These are phyloP conservation scores for Teratosphaeria nubilosa DNA, from an alignment of 2,329 filamentous ascomycete genomes.

Conservation along the genomic window DNA sequence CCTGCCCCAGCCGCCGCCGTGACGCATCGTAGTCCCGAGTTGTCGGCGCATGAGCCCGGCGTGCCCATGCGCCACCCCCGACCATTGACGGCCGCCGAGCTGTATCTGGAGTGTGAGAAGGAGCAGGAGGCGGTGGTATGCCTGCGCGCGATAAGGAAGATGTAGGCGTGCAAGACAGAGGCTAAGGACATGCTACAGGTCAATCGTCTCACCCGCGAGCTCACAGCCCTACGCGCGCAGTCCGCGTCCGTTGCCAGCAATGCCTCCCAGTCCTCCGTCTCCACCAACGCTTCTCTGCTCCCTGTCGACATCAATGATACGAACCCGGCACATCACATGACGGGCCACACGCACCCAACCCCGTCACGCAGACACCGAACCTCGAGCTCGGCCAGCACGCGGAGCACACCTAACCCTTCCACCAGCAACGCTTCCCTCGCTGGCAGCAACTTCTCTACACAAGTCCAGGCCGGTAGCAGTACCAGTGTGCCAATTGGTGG, in stretches of 20 bases:
- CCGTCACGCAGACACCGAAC: slow-evolving; percentile 42
- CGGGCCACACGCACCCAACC: slow-evolving; percentile 42
- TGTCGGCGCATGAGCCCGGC: slow-evolving; percentile 11
- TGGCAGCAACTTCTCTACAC: slow-evolving; percentile 8
- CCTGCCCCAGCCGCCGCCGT: neutral
- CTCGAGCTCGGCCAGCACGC: slow-evolving; percentile 19
- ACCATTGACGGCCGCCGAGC: slow-evolving; percentile 76
- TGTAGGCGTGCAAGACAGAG: neutral
- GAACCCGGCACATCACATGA: slow-evolving; percentile 34
- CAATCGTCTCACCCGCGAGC: slow-evolving; percentile 83
- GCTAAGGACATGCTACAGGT: slow-evolving; percentile 45
- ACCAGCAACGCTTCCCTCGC: slow-evolving; percentile 5
- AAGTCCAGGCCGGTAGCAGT: slow-evolving; percentile 13
- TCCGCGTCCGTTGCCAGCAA: slow-evolving; percentile 54
- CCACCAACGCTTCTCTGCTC: slow-evolving; percentile 35
- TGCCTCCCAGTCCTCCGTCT: slow-evolving; percentile 42
- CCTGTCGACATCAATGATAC: slow-evolving; percentile 37
- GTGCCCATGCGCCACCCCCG: slow-evolving; percentile 72
- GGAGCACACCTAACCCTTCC: slow-evolving; percentile 18
- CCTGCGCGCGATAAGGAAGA: slow-evolving; percentile 7
- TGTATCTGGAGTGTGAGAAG: slow-evolving; percentile 83
- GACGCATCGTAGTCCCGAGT: neutral
- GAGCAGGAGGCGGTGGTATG: slow-evolving; percentile 87
- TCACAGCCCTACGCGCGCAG: slow-evolving; percentile 66
- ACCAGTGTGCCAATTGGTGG: slow-evolving; percentile 12